phyloP scores from a whole-genome alignment of 371 early-diverging fungal genomes.

The Choanephora cucurbitarum region DNA sequence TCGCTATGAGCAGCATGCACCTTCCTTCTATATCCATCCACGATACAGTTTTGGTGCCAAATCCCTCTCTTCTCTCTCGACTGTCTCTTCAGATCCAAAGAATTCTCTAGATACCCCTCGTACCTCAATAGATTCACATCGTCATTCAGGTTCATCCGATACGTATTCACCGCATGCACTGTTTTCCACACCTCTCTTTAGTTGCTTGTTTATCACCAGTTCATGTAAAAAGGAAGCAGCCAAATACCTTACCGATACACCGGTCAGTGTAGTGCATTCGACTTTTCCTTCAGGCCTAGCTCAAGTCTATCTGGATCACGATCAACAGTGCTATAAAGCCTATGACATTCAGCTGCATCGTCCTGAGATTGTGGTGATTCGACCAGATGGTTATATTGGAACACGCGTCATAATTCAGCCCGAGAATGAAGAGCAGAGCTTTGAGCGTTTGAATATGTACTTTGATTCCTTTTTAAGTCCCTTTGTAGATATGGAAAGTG shows the following conservation, averaged over 20 bases:
- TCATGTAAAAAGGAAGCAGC: slow-evolving; percentile 29
- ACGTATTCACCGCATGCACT: slow-evolving; percentile 2
- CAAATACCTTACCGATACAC: slow-evolving; percentile 20
- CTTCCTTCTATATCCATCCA: background rate
- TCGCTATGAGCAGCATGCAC: slow-evolving; percentile 13
- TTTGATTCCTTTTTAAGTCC: slow-evolving; percentile 39
- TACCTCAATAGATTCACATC: background rate
- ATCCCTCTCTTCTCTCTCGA: background rate
- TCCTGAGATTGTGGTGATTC: slow-evolving; percentile 36
- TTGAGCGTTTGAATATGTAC: slow-evolving; percentile 23
- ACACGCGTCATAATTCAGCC: slow-evolving; percentile 20
- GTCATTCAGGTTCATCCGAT: background rate
- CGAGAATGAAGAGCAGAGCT: slow-evolving; percentile 7
- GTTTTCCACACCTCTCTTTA: slow-evolving; percentile 21
- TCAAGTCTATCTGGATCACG: slow-evolving; percentile 43
- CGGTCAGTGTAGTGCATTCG: slow-evolving; percentile 22
- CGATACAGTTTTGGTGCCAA: slow-evolving; percentile 1
- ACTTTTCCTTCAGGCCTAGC: slow-evolving; percentile 34
- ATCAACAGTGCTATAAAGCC: slow-evolving; percentile 38
- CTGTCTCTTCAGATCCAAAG: background rate
- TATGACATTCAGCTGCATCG: slow-evolving; percentile 13
- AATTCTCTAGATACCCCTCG: background rate
- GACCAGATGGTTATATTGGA: slow-evolving; percentile 47
- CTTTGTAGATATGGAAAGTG: slow-evolving; percentile 31
- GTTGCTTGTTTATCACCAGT: slow-evolving; percentile 27